A percentile compares a stretch with the other conserved stretches of the same genome.
These are phyloP conservation scores for Lepiota venenata DNA, from an alignment of 768 basidiomycete species.

Conservation along the genomic window DNA sequence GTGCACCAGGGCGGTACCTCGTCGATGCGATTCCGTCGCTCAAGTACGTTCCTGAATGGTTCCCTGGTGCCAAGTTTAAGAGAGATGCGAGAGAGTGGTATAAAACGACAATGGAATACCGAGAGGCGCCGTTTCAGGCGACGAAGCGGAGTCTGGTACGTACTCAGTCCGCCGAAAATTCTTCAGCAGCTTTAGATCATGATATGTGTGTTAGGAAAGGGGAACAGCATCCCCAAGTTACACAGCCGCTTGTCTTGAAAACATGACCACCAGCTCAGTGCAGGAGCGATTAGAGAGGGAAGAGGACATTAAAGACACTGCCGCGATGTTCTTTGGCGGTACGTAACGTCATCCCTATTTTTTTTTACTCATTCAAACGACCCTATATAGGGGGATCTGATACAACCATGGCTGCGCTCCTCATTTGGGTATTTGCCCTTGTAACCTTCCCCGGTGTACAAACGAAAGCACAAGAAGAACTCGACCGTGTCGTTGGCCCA, in stretches of 20 bases:
- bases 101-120: conserved; percentile 26
- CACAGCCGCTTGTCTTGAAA: conserved; percentile 7
- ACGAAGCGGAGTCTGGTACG: conserved; percentile 18
- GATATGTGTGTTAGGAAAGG: not conserved
- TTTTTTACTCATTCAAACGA: conserved; percentile 3
- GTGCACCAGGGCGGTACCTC: conserved; percentile 22
- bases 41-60: conserved; percentile 46
- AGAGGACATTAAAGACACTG: conserved; percentile 9
- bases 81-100: conserved; percentile 43
- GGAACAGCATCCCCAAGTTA: not conserved
- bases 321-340: conserved; percentile 12
- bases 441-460: conserved; percentile 34
- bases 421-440: conserved; percentile 39
- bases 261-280: not conserved
- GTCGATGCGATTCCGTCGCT: conserved; percentile 34
- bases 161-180: not conserved
- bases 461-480: conserved; percentile 34
- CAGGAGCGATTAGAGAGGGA: not conserved
- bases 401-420: conserved; percentile 21
- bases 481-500: conserved; percentile 34
- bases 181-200: not conserved
- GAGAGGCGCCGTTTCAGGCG: conserved; percentile 28
- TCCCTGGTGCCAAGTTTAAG: conserved; percentile 55
- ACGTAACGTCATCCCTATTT: not conserved
- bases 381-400: conserved; percentile 19